Evolutionary conservation across 345 rosid species (phyloP), one percentile per base, ranked within the genome.

Genomic region (Iberis pinnata): DNA sequence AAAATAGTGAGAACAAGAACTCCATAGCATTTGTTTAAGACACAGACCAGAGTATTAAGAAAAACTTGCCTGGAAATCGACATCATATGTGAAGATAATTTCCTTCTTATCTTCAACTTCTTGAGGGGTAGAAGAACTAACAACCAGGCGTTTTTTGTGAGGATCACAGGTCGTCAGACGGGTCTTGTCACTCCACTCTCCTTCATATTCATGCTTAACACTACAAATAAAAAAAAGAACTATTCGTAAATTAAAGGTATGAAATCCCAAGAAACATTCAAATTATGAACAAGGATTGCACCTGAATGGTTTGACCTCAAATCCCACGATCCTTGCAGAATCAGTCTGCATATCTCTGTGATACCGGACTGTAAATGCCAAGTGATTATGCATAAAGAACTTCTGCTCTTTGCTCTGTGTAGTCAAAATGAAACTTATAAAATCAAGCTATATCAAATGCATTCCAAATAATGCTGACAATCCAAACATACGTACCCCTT

Each of bases 221-320:
- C 97, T 89, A 72, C 27, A 68, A 19, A 65, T 52, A 15, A 12
- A 32, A 35, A 14, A 8, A 52, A 43, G 6, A 22, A 55, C 1
- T 19, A 35, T 46, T 37, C 33, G n/a, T 36, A 25, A 35, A n/a
- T 3, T 39, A 10, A 17, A 20, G 12, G 29, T 42, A 9, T 7
- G 8, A 8, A 36, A 47, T 41, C 18, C 3, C 18, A 18, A 57
- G 18, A 18, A 39, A 20, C 37, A 46, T 31, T 10, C 18, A 14
- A 9, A 50, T 19, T 35, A 31, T 8, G 32, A 19, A 56, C 61
- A 61, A 52, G 20, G 31, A 45, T 64, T 33, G 46, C 14, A 89
- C 97, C 98, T 87, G 74, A 63, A 82, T 26, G 95, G 98, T 53
- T 79, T 90, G 51, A 90, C 98, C 74, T 90, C 96, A 65, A 90